A percentile compares a stretch with the other conserved stretches of the same genome.
phyloP scores from a whole-genome alignment of 2,329 filamentous ascomycete genomes.

The Beauveria rudraprayagi region DNA sequence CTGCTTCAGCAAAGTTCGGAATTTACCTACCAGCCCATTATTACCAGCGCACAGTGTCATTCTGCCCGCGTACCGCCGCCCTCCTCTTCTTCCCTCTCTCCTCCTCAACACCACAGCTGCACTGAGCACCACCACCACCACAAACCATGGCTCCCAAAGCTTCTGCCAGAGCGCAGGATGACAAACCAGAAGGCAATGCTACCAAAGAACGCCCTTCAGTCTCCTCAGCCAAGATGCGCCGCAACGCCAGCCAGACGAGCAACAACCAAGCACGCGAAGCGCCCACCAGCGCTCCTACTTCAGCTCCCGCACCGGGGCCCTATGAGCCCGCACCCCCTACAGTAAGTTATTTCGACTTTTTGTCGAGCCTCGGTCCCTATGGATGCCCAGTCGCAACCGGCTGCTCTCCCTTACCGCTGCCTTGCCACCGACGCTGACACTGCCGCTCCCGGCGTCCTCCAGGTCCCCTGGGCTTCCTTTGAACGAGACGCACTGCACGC shows the following conservation, averaged over 20 bases:
- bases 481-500: conserved; percentile 60
- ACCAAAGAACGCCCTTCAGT: conserved; percentile 38
- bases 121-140: neutral
- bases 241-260: conserved; percentile 44
- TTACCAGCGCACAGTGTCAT: neutral
- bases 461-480: conserved; percentile 61
- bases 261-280: conserved; percentile 38
- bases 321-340: conserved; percentile 25
- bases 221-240: conserved; percentile 46
- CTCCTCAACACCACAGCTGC: neutral
- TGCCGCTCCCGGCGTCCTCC: conserved; percentile 9
- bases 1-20: no score
- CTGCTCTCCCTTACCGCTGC: neutral
- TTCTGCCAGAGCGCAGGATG: conserved; percentile 38
- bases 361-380: conserved; percentile 8
- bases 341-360: conserved; percentile 20
- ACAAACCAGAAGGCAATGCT: conserved; percentile 33
- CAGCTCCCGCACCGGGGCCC: conserved; percentile 22
- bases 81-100: neutral
- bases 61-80: neutral
- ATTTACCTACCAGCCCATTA: no score
- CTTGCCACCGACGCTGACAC: neutral
- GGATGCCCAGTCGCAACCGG: conserved; percentile 1
- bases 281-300: conserved; percentile 28
- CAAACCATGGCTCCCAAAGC: conserved; percentile 38